phyloP scores from a whole-genome alignment of 2,329 filamentous ascomycete species.

The Xylariaceae sp. region DNA sequence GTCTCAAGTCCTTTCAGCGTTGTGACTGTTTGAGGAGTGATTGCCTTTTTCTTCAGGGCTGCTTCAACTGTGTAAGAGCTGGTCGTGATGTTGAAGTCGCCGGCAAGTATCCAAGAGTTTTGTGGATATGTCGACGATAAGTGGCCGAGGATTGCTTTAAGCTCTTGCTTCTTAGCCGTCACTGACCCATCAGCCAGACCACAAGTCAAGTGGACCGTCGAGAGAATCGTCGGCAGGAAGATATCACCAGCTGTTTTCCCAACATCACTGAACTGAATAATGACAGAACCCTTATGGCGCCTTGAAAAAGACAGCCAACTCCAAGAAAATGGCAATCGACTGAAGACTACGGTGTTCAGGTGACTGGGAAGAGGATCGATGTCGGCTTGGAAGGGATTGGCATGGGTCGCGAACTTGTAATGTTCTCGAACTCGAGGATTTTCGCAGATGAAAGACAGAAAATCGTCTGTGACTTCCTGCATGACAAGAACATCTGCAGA shows the following conservation, averaged over 20 bases:
- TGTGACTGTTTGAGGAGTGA: constrained; percentile 46
- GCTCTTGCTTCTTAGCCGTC: constrained; percentile 52
- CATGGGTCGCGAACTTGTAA: constrained; percentile 57
- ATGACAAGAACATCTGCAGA: constrained; percentile 48
- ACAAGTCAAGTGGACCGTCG: constrained; percentile 58
- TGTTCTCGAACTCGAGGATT: constrained; percentile 40
- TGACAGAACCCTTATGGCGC: constrained; percentile 55
- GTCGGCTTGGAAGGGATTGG: constrained; percentile 48
- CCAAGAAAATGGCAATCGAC: constrained; percentile 54
- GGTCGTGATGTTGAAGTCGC: constrained; percentile 63
- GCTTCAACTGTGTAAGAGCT: constrained; percentile 52
- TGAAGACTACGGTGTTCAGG: constrained; percentile 59
- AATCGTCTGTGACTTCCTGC: constrained; percentile 63
- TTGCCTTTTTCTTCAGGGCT: constrained; percentile 47
- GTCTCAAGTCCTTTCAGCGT: constrained; percentile 44
- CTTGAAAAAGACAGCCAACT: constrained; percentile 48
- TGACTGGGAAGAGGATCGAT: constrained; percentile 55
- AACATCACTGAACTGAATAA: constrained; percentile 39
- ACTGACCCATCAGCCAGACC: constrained; percentile 58
- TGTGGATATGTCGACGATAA: constrained; percentile 38
- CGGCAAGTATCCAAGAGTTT: constrained; percentile 54
- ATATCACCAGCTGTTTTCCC: constrained; percentile 22
- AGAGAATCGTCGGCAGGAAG: constrained; percentile 44
- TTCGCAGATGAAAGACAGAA: constrained; percentile 52
- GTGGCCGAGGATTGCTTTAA: constrained; percentile 47